These are phyloP conservation scores for Trichoderma lentiforme DNA, from an alignment of 2,329 filamentous ascomycete species.

Conservation along the genomic window DNA sequence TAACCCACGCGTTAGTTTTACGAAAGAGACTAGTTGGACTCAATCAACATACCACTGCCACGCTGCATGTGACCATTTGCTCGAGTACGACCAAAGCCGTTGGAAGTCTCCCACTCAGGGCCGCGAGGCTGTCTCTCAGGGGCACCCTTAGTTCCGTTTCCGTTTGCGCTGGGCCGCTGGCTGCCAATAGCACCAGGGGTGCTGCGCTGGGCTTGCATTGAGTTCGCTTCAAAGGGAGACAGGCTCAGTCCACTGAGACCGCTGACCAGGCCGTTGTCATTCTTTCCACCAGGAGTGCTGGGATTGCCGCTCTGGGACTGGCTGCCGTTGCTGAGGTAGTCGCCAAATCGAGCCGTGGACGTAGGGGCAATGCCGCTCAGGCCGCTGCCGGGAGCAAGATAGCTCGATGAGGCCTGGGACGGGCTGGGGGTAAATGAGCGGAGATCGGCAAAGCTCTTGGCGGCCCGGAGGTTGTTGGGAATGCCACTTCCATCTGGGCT, in stretches of 20 bases:
- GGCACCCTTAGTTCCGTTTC: constrained; percentile 42
- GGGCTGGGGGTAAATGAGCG: constrained; percentile 94
- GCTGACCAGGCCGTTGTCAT: constrained; percentile 41
- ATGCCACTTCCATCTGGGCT: constrained; percentile 63
- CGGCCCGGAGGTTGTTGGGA: constrained; percentile 80
- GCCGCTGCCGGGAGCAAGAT: constrained; percentile 44
- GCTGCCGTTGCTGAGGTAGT: constrained; percentile 42
- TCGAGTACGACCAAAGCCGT: constrained; percentile 54
- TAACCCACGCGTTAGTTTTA: constrained; percentile 26
- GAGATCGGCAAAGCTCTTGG: constrained; percentile 94
- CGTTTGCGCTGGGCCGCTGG: constrained; percentile 55
- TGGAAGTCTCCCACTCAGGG: constrained; percentile 57
- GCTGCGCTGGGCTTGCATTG: constrained; percentile 39
- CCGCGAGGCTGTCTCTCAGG: constrained; percentile 63
- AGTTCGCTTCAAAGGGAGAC: constrained; percentile 48
- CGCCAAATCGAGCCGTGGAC: constrained; percentile 42
- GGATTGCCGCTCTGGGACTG: constrained; percentile 33
- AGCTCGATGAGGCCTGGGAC: constrained; percentile 79
- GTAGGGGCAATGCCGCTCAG: constrained; percentile 53
- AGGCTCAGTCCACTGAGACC: constrained; percentile 51
- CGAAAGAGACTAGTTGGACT: not conserved
- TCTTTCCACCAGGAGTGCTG: constrained; percentile 39
- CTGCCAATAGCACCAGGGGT: constrained; percentile 63
- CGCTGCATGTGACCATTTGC: constrained; percentile 60
- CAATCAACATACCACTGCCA: constrained; percentile 52